Conservation (phyloP, 495 filamentous ascomycete genomes). For the Massariosphaeria phaeospora region DNA sequence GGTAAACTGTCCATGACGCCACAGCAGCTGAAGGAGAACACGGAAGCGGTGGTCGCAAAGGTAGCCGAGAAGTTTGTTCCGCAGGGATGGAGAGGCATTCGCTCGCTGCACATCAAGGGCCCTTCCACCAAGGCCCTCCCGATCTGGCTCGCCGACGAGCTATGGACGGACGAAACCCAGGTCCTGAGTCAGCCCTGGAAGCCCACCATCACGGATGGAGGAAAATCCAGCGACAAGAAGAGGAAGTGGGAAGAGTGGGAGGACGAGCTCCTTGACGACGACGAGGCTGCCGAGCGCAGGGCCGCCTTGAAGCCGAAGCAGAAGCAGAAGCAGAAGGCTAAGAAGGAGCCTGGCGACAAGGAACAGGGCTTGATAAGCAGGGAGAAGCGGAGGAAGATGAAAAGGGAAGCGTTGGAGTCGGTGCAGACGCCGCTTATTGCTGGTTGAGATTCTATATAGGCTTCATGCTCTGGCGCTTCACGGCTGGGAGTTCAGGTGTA, state of each 20-base stretch:
- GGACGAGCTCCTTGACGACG: constrained; percentile 39
- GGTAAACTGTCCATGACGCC: constrained; percentile 67
- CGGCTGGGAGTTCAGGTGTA: too few relatives aligned
- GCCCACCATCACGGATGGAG: constrained; percentile 32
- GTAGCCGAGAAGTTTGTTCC: constrained; percentile 73
- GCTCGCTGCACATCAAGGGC: constrained; percentile 81
- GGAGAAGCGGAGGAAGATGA: constrained; percentile 48
- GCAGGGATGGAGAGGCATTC: constrained; percentile 78
- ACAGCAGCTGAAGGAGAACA: constrained; percentile 72
- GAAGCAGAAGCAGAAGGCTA: constrained; percentile 50
- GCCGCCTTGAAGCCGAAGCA: constrained; percentile 43
- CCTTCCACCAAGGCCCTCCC: constrained; percentile 80
- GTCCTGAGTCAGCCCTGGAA: constrained; percentile 58
- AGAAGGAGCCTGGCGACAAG: constrained; percentile 43
- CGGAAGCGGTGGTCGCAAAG: constrained; percentile 62
- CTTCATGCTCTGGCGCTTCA: too few relatives aligned
- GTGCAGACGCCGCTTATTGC: constrained; percentile 29
- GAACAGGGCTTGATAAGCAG: constrained; percentile 36
- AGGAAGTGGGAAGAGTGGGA: constrained; percentile 36
- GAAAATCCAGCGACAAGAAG: constrained; percentile 37
- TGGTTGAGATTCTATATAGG: constrained; percentile 2
- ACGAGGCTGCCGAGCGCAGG: constrained; percentile 38
- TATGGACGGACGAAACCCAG: constrained; percentile 80
- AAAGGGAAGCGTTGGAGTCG: constrained; percentile 43
- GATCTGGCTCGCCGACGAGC: constrained; percentile 83